phyloP scores from a whole-genome alignment of 208 protist species.

The Wallacemonas collosoma region DNA sequence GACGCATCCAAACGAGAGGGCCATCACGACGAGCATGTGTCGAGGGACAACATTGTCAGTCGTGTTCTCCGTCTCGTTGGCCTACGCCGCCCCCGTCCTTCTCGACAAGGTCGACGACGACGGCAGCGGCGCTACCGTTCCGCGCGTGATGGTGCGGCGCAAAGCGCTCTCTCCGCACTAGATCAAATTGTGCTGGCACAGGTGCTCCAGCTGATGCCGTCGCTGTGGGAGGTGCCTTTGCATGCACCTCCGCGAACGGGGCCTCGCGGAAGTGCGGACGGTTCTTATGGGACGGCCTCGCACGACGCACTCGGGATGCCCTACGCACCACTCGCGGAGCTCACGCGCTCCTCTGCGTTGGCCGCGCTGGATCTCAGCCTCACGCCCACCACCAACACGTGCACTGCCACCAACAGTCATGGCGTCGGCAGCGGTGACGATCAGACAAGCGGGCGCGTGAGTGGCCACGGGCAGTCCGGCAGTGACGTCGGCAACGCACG shows the following conservation, averaged over 20 bases:
- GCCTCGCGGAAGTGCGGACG: too few relatives aligned
- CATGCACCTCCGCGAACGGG: too few relatives aligned
- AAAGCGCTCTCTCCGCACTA: neutral
- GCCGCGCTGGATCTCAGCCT: constrained; percentile 15
- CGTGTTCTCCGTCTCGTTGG: neutral
- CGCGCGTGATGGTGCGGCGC: neutral
- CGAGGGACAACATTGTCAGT: neutral
- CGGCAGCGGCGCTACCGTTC: constrained; percentile 2
- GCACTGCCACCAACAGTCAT: neutral
- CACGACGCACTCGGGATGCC: neutral
- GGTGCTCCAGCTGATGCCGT: constrained; percentile 19
- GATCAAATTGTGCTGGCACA: constrained; percentile 9
- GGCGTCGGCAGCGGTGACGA: neutral
- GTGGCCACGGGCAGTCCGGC: neutral
- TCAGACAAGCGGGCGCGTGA: neutral
- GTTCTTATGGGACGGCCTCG: too few relatives aligned
- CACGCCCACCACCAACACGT: constrained; percentile 5
- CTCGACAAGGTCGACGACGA: neutral
- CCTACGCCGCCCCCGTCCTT: neutral
- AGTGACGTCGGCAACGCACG: neutral
- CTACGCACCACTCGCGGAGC: constrained; percentile 4
- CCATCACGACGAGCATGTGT: neutral
- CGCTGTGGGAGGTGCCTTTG: constrained; percentile 45
- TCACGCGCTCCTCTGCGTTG: neutral
- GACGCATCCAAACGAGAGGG: too few relatives aligned